These are phyloP conservation scores for Citrullus amarus DNA, from an alignment of 306 rosid genomes.

Conservation along the genomic window DNA sequence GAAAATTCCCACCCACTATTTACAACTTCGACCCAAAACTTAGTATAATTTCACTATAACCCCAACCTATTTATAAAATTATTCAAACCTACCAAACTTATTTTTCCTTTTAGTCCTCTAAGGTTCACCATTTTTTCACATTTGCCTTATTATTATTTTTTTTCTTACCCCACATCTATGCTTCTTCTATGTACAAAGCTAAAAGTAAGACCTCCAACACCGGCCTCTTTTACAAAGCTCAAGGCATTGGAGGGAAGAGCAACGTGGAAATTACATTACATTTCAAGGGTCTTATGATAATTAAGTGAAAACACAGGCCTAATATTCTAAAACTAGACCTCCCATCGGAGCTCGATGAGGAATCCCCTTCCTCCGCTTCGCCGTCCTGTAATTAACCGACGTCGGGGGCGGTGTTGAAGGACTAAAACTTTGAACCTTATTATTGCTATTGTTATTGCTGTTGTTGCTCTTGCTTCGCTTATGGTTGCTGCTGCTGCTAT, in stretches of 20 bases:
- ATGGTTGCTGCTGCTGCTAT: conserved; percentile 50
- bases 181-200: conserved; percentile 45
- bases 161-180: conserved; percentile 17
- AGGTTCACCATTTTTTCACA: conserved; percentile 35
- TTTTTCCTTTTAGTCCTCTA: conserved; percentile 8
- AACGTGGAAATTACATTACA: conserved; percentile 14
- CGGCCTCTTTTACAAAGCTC: conserved; percentile 52
- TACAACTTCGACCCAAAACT: conserved; percentile 60
- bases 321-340: conserved; percentile 65
- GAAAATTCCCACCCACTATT: conserved; percentile 20
- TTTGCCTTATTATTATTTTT: conserved; percentile 9
- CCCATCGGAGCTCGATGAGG: conserved; percentile 96
- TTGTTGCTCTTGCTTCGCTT: conserved; percentile 28
- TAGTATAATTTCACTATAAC: conserved; percentile 47
- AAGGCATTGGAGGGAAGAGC: conserved; percentile 5
- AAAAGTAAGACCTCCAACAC: conserved; percentile 10
- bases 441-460: conserved; percentile 7
- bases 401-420: conserved; percentile 95
- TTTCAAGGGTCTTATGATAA: conserved; percentile 25
- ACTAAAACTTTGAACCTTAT: conserved; percentile 53
- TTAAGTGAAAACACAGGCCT: conserved; percentile 20
- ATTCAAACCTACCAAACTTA: conserved; percentile 8
- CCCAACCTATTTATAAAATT: conserved; percentile 17
- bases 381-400: conserved; percentile 58
- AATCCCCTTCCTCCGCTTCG: conserved; percentile 93